Conservation (phyloP, 2,329 filamentous ascomycete genomes). For the Diaporthe velutina region DNA sequence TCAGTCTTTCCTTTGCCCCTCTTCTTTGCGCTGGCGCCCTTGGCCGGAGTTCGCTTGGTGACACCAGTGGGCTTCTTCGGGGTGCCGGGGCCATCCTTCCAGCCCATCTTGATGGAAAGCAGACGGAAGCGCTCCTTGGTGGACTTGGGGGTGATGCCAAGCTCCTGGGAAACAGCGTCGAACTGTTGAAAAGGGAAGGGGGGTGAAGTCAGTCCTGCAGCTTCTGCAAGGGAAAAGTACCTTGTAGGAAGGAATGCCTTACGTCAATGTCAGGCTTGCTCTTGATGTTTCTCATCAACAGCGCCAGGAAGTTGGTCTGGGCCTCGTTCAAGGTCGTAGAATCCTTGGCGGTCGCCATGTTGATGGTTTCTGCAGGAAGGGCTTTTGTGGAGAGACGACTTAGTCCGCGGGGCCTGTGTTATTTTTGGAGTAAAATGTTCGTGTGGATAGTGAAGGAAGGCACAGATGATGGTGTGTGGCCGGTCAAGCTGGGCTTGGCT, state of each 20-base stretch:
- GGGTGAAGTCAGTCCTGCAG: not conserved
- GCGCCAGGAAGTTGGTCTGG: conserved; percentile 39
- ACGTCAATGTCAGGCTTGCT: conserved; percentile 40
- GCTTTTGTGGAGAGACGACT: not conserved
- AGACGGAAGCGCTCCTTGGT: conserved; percentile 41
- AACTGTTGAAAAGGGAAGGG: conserved; percentile 27
- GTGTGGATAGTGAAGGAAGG: not conserved
- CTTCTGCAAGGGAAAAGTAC: not conserved
- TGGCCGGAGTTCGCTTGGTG: conserved; percentile 22
- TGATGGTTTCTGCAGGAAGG: not conserved
- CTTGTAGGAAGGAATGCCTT: not conserved
- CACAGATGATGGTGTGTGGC: no score
- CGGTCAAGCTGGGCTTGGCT: not conserved
- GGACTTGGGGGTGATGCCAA: conserved; percentile 32
- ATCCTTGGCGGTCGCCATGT: not conserved
- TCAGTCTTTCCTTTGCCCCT: not conserved
- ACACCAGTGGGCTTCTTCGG: conserved; percentile 33
- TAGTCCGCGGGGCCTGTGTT: not conserved
- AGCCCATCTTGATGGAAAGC: conserved; percentile 38
- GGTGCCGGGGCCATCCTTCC: conserved; percentile 15
- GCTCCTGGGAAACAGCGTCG: conserved; percentile 33
- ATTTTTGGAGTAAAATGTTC: not conserved
- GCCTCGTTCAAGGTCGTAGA: not conserved
- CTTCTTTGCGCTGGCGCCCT: conserved; percentile 29
- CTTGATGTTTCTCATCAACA: conserved; percentile 38